Base-by-base conservation (phyloP, 2,329 filamentous ascomycete genomes). In the Dactylellina sp. region DNA sequence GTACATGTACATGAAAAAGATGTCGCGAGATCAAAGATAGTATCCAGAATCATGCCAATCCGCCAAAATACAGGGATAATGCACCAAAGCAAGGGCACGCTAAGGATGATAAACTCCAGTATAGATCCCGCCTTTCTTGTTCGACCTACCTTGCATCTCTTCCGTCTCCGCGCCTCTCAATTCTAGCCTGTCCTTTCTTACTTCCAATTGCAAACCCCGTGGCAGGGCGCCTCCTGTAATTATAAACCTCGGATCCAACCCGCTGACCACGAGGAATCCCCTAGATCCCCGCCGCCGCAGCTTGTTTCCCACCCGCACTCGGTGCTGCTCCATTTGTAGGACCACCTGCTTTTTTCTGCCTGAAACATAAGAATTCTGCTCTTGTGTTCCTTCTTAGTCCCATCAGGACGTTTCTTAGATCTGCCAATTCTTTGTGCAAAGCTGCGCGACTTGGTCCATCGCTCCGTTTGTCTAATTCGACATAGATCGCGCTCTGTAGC, bases 401-500 rank as follows among this genome's bases (percentile, higher is more conserved):
- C 86, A 97, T 98, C 77, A 99, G 83, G 49, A 94, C 89, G 55
- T 86, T 89, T 75, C 94, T 88, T 91, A 99, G 93, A 80, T 93
- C 92, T 1, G 92, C 91, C 77, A 99, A 82, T 83, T 98, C 94
- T 62, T 87, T 89, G 83, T 98, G 94, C 77, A 99, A 83, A 72
- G 87, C 85, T 9, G 88, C 86, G 56, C 95, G 86, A 1, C 93
- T 93, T 71, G 92, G 89, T 78, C 95, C 93, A 79, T 96, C 93
- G 59, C 95, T 98, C 55, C 93, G 89, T 71, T 88, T 86, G 80
- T 99, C 95, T 14, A 99, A 84, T 80, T 95, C 92, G 76, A 95
- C 88, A 81, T 98, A 99, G 52, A 99, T 94, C 80, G 93, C 88
- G 77, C 90, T 90, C 83, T 98, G 95, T 12, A 91, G 85, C 80